These are phyloP conservation scores for Verticillium nubilum DNA, from an alignment of 2,329 filamentous ascomycete genomes.

Conservation along the genomic window DNA sequence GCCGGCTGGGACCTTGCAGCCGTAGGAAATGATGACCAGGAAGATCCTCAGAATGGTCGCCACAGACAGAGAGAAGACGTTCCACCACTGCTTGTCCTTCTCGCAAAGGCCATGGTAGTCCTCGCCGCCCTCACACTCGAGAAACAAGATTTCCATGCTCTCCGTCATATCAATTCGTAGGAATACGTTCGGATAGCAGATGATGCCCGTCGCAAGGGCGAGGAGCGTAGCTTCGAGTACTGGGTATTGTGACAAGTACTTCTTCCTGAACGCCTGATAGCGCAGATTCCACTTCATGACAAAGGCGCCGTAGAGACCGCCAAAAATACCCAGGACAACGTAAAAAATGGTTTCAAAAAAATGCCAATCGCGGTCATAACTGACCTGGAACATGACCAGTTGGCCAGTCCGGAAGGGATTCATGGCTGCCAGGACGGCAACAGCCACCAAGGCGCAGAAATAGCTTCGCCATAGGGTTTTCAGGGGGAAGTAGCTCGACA, in stretches of 20 bases:
- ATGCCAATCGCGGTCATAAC: conserved; percentile 94
- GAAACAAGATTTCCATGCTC: conserved; percentile 96
- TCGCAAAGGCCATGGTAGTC: conserved; percentile 91
- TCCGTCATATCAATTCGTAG: conserved; percentile 97
- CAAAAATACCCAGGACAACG: conserved; percentile 82
- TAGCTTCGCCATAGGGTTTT: conserved; percentile 98
- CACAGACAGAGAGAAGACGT: conserved; percentile 70
- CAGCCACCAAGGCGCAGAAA: conserved; percentile 93
- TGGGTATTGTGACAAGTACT: conserved; percentile 78
- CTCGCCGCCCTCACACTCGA: conserved; percentile 84
- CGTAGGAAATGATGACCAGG: conserved; percentile 92
- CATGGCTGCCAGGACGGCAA: conserved; percentile 87
- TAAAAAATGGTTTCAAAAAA: conserved; percentile 96
- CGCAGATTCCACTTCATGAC: conserved; percentile 97
- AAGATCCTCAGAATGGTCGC: conserved; percentile 78
- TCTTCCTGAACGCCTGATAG: conserved; percentile 88
- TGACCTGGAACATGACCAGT: conserved; percentile 98
- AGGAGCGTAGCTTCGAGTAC: conserved; percentile 82
- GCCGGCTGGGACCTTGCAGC: conserved; percentile 94
- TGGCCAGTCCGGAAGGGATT: conserved; percentile 97
- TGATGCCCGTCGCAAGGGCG: conserved; percentile 75
- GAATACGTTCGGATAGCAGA: conserved; percentile 98
- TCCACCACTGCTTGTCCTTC: conserved; percentile 65
- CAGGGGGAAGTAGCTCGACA: conserved; percentile 92
- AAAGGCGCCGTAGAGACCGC: conserved; percentile 90